Base-by-base conservation (phyloP, 257 asterid species). In the Fraxinus cuspidata region DNA sequence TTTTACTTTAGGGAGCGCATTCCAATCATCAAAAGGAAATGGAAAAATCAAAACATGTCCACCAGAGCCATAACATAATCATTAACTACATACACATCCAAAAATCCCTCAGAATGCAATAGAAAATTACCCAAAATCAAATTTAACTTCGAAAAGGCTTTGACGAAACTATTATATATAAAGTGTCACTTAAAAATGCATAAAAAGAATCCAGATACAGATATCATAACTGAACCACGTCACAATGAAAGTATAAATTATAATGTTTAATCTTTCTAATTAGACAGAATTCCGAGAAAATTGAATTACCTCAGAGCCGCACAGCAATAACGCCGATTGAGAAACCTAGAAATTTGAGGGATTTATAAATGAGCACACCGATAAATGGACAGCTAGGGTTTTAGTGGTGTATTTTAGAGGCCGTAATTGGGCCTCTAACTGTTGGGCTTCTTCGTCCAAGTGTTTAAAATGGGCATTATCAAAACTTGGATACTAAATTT, bases 1-100 rank as follows among this genome's bases (percentile, higher is more conserved):
- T 49, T 29, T 51, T 35, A 19, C 73, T 75, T 15, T 18, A 60
- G 95, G 92, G 93, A 76, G 53, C 44, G 75, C 89, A 80, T 86
- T 84, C 81, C 90, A 78, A 74, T 75, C 91, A 85, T 23, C 75
- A 56, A 88, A 13, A 10, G 4, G 79, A 73, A 80, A 70, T 29
- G 23, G 79, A 65, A 67, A 29, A 72, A 78, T 64, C 79, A 58
- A 82, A 77, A 74, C 77, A 78, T 28, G n/a, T 53, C 77, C 73
- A 71, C 74, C 25, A 70, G 44, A 53, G 18, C 51, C 75, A 79
- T 0, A 74, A 74, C 42, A 67, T 40, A 53, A 53, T 53, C 64
- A 23, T 27, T 23, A 63, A 23, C 69, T 21, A 56, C 5, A 23
- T 11, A 38, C 1, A n/a, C 10, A 44, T n/a, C 9, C 21, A 0